Conservation (phyloP, 305 asterid species). For the Galium porrigens region DNA sequence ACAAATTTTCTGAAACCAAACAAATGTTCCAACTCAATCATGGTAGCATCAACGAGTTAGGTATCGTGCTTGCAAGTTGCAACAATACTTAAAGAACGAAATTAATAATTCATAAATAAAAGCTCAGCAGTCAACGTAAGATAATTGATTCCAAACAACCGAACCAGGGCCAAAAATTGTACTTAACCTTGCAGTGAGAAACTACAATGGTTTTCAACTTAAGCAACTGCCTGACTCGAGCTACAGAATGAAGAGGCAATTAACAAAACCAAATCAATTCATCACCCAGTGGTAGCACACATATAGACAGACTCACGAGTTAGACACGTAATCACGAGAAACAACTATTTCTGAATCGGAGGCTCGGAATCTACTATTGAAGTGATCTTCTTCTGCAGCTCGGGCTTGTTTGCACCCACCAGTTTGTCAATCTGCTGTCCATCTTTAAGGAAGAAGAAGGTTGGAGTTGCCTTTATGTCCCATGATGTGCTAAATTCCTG, state of each 20-base stretch:
- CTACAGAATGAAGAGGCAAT: no score
- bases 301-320: conserved; percentile 9
- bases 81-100: neutral
- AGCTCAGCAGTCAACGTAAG: neutral
- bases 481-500: conserved; percentile 90
- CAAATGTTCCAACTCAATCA: no score
- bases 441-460: conserved; percentile 85
- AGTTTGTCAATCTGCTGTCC: conserved; percentile 78
- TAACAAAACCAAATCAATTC: neutral
- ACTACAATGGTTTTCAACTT: neutral
- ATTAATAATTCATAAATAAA: neutral
- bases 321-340: neutral
- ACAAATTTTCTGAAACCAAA: no score
- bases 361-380: conserved; percentile 39
- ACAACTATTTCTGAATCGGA: conserved; percentile 12
- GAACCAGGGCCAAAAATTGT: neutral
- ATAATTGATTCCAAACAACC: neutral
- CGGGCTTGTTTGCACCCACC: conserved; percentile 92
- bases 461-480: conserved; percentile 98
- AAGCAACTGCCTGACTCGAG: neutral
- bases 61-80: neutral
- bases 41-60: no score
- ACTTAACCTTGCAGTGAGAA: neutral
- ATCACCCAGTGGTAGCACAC: conserved; percentile 6
- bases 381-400: conserved; percentile 67